Evolutionary conservation across 768 basidiomycete species (phyloP).

Genomic region (Phylloporus rhodoxanthus): DNA sequence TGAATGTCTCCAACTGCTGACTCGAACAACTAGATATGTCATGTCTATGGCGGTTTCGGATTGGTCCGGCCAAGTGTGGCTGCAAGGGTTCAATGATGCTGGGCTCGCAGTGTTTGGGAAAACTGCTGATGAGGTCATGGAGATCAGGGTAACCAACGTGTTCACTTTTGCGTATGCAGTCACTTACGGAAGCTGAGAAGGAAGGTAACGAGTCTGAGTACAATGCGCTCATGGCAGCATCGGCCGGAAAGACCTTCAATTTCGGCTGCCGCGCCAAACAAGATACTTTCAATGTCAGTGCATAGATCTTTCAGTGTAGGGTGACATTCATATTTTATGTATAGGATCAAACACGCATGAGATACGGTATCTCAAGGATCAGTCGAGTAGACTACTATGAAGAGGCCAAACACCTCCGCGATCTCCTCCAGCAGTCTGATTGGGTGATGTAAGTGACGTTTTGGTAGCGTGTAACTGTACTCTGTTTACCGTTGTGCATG

Average conservation of each 20-base stretch:
- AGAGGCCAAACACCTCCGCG: slow-evolving; percentile 55
- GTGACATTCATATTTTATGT: background rate
- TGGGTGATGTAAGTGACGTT: slow-evolving; percentile 41
- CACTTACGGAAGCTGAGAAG: slow-evolving; percentile 29
- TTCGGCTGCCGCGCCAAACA: slow-evolving; percentile 83
- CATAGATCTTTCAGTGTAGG: background rate
- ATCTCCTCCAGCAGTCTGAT: slow-evolving; percentile 48
- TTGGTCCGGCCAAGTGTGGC: slow-evolving; percentile 83
- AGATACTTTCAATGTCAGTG: slow-evolving; percentile 76
- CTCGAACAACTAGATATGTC: slow-evolving; percentile 51
- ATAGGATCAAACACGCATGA: slow-evolving; percentile 75
- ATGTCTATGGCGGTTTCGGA: slow-evolving; percentile 86
- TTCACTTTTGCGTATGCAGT: background rate
- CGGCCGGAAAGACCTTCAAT: slow-evolving; percentile 67
- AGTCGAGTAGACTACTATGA: slow-evolving; percentile 60
- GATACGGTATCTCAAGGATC: slow-evolving; percentile 76
- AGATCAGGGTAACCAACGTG: slow-evolving; percentile 50
- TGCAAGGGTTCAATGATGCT: slow-evolving; percentile 93
- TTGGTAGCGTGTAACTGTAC: background rate
- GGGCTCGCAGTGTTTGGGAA: slow-evolving; percentile 72
- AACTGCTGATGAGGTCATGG: slow-evolving; percentile 70
- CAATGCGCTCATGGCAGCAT: slow-evolving; percentile 53
- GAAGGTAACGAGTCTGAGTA: slow-evolving; percentile 55
- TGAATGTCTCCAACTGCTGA: slow-evolving; percentile 1
- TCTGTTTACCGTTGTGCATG: background rate